phyloP scores from a whole-genome alignment of 148 eudicot genomes.

The Arctostaphylos glauca region DNA sequence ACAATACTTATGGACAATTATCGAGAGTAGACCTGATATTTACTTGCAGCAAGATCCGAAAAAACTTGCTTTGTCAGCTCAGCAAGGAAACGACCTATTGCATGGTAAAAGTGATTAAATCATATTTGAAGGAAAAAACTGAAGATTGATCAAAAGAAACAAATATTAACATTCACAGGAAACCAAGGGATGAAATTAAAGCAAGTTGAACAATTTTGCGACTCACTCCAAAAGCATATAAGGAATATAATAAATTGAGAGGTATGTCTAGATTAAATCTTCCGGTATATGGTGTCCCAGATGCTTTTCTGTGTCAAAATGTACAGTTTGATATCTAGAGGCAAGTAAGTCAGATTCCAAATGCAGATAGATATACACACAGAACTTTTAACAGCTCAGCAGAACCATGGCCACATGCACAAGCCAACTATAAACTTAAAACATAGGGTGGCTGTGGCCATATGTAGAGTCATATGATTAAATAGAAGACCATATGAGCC shows the following conservation, averaged over 20 bases:
- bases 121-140: neutral
- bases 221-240: neutral
- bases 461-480: neutral
- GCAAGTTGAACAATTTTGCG: neutral
- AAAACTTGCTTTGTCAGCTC: conserved; percentile 97
- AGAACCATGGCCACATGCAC: neutral
- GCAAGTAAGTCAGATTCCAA: conserved; percentile 1
- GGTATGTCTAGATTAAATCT: neutral
- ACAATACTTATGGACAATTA: neutral
- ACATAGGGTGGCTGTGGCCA: neutral
- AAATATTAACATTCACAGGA: neutral
- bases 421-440: neutral
- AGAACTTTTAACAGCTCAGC: neutral
- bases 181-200: neutral
- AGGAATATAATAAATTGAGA: neutral
- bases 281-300: neutral
- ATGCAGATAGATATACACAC: neutral
- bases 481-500: neutral
- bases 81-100: conserved; percentile 91
- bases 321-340: neutral
- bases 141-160: neutral
- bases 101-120: conserved; percentile 8
- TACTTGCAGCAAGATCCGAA: conserved; percentile 82
- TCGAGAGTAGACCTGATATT: conserved; percentile 73
- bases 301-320: neutral